Conservation (phyloP, 495 filamentous ascomycete species). For the Talaromyces adpressus region DNA sequence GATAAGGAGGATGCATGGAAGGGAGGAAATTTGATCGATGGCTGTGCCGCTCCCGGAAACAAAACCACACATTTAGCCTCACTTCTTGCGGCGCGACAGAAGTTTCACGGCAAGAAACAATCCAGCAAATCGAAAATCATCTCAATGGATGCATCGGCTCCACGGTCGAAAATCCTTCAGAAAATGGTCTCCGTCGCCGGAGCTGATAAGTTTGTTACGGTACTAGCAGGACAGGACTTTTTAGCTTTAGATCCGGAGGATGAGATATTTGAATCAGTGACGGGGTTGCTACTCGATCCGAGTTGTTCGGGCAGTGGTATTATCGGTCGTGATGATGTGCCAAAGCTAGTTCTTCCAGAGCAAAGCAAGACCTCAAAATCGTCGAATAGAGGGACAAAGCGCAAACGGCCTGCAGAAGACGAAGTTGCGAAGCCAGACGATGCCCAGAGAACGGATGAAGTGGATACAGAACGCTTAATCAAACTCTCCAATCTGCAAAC, state of each 20-base stretch:
- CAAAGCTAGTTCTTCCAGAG: slow-evolving; percentile 45
- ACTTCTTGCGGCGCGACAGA: slow-evolving; percentile 37
- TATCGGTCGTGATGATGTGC: slow-evolving; percentile 72
- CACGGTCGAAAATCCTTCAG: slow-evolving; percentile 61
- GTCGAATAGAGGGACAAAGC: slow-evolving; percentile 31
- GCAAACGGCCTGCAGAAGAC: slow-evolving; percentile 22
- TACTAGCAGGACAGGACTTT: slow-evolving; percentile 73
- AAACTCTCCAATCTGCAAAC: slow-evolving; percentile 74
- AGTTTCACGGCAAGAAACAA: slow-evolving; percentile 6
- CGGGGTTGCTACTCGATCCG: slow-evolving; percentile 77
- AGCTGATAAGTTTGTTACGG: slow-evolving; percentile 51
- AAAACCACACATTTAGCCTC: slow-evolving; percentile 94
- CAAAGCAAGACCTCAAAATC: slow-evolving; percentile 8
- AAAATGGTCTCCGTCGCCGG: slow-evolving; percentile 79
- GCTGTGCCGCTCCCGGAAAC: slow-evolving; percentile 90
- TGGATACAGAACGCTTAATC: slow-evolving; percentile 46
- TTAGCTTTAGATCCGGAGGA: slow-evolving; percentile 59
- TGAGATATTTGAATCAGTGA: slow-evolving; percentile 48
- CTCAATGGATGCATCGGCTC: slow-evolving; percentile 34
- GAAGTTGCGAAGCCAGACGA: slow-evolving; percentile 32
- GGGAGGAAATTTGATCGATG: slow-evolving; percentile 74
- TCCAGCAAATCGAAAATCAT: slow-evolving; percentile 23
- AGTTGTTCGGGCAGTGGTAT: slow-evolving; percentile 95
- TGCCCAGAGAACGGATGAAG: slow-evolving; percentile 14
- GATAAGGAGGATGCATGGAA: slow-evolving; percentile 25